Base-by-base conservation (phyloP, 2,329 filamentous ascomycete genomes). In the Capronia epimyces region DNA sequence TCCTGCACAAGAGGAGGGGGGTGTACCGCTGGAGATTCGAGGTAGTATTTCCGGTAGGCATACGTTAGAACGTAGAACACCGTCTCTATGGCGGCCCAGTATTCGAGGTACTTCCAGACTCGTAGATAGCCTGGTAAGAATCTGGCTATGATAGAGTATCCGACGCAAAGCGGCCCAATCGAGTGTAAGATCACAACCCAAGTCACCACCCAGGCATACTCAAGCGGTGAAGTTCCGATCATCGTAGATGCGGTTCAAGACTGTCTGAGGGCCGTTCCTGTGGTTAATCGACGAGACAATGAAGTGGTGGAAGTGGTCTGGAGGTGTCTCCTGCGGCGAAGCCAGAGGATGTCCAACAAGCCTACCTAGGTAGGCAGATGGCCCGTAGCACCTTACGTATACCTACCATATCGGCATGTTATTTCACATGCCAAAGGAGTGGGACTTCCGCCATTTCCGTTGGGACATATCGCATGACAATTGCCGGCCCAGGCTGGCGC, bases 41-140 rank as follows among this genome's bases (percentile, higher is more conserved):
- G 72, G 50, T 73, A 64, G n/a, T 62, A 62, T 50, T 71, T 73
- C 56, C 74, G 75, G 37, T 76, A 79, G 12, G 80, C 64, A 62
- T 75, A 82, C 58, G 78, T 66, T 42, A 73, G 60, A 16, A 79
- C 52, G 64, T 75, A 82, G 65, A 83, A 82, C 0, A 70, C 60
- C 0, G 74, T 65, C 64, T 84, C 80, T 22, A 29, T 42, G 12
- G 37, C 29, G 6, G 34, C 43, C 55, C 34, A 52, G 27, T 48
- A 52, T 49, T 50, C 27, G 13, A 56, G 12, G 12, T 25, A 43
- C 24, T 22, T 46, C 24, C 29, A 46, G 21, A 48, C 13, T 12
- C 40, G 39, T 10, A 40, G 25, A 21, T n/a, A 31, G 9, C 43
- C 25, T 16, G 42, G 42, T 31, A 50, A 34, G 31, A 43, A 50